Evolutionary conservation across 176 grass and related monocot genomes (phyloP).

Genomic region (Oryza nivara): DNA sequence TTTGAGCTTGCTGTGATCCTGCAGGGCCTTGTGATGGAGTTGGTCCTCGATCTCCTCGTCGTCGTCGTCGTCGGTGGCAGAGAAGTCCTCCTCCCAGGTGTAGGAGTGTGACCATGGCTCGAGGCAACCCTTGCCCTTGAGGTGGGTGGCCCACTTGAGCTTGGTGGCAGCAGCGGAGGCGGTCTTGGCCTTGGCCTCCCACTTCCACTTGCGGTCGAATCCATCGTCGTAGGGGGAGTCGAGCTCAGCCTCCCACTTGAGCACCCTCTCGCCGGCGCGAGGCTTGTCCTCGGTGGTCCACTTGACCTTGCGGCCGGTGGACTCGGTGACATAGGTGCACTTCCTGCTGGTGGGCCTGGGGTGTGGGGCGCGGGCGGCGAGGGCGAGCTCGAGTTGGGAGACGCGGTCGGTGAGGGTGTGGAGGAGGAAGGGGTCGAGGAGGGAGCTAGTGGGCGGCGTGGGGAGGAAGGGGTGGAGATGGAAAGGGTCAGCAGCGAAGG

Average conservation of each 20-base stretch:
- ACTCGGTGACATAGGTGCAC: slow-evolving; percentile 65
- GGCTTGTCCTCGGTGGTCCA: slow-evolving; percentile 68
- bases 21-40: not conserved
- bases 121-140: slow-evolving; percentile 77
- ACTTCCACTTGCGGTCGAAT: slow-evolving; percentile 85
- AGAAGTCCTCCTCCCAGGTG: slow-evolving; percentile 59
- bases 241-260: slow-evolving; percentile 70
- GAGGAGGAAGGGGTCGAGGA: slow-evolving; percentile 44
- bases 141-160: slow-evolving; percentile 65
- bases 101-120: slow-evolving; percentile 61
- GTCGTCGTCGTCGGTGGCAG: slow-evolving; percentile 5
- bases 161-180: slow-evolving; percentile 3
- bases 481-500: not conserved
- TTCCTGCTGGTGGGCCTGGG: slow-evolving; percentile 38
- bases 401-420: slow-evolving; percentile 74
- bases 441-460: not conserved
- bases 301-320: slow-evolving; percentile 70
- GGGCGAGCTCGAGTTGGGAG: slow-evolving; percentile 57
- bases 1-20: not conserved
- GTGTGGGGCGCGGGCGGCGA: slow-evolving; percentile 19
- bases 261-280: slow-evolving; percentile 37
- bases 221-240: slow-evolving; percentile 61
- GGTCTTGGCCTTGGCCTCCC: slow-evolving; percentile 59
- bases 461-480: slow-evolving; percentile 22
- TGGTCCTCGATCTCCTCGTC: not conserved